These are phyloP conservation scores for Strigomonas culicis DNA, from an alignment of 208 protist species.

Conservation along the genomic window DNA sequence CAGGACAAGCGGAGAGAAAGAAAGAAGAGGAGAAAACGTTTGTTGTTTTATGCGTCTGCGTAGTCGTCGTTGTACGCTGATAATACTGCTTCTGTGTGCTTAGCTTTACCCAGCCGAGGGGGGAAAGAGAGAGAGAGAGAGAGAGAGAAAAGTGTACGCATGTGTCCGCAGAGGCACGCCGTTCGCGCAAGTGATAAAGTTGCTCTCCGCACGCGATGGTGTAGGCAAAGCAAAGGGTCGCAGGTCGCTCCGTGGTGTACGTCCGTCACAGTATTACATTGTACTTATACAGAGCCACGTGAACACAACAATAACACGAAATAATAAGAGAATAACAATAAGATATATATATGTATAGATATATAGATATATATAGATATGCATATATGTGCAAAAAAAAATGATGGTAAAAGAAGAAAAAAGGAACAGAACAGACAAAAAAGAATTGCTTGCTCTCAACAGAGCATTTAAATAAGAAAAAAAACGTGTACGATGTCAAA, in stretches of 20 bases:
- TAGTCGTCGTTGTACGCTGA: too few relatives aligned
- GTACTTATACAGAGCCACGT: too few relatives aligned
- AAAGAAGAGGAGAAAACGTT: not conserved
- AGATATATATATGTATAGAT: too few relatives aligned
- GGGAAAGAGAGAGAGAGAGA: not conserved
- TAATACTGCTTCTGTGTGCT: not conserved
- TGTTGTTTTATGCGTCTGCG: too few relatives aligned
- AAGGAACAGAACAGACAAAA: not conserved
- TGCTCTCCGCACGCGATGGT: too few relatives aligned
- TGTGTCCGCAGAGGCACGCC: not conserved
- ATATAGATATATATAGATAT: not conserved
- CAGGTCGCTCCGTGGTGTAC: too few relatives aligned
- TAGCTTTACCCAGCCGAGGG: not conserved
- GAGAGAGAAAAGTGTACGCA: not conserved
- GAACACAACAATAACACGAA: not conserved
- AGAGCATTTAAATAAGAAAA: constrained; percentile 1
- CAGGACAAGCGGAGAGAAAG: not conserved
- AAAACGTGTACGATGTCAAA: not conserved
- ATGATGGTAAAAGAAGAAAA: not conserved
- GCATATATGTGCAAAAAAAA: not conserved
- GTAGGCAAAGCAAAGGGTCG: too few relatives aligned
- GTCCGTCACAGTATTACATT: too few relatives aligned
- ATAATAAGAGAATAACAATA: constrained; percentile 2
- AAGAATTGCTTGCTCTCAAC: not conserved
- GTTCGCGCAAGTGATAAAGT: too few relatives aligned